These are phyloP conservation scores for Boletus barrowsii DNA, from an alignment of 768 basidiomycete species.

Conservation along the genomic window DNA sequence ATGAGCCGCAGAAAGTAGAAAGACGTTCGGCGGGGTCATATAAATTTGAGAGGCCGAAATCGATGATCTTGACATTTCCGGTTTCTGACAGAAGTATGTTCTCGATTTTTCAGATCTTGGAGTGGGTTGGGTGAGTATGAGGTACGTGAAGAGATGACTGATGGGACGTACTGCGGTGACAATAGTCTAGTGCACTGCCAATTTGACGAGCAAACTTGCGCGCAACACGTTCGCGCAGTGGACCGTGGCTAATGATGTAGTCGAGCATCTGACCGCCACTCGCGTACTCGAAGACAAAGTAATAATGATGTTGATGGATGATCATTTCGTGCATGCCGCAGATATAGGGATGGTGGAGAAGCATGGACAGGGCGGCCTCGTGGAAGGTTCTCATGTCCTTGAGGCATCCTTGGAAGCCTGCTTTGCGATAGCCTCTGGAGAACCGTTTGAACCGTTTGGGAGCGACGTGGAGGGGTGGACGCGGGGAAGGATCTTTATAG, in stretches of 20 bases:
- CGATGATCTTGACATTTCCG: slow-evolving; percentile 99
- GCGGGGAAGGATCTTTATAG: slow-evolving; percentile 98
- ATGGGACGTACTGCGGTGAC: slow-evolving; percentile 84
- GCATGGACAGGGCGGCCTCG: slow-evolving; percentile 91
- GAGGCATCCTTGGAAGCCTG: slow-evolving; percentile 87
- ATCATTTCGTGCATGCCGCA: slow-evolving; percentile 99
- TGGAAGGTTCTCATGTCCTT: slow-evolving; percentile 96
- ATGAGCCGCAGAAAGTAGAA: slow-evolving; percentile 93
- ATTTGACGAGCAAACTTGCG: slow-evolving; percentile 98
- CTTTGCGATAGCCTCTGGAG: slow-evolving; percentile 62
- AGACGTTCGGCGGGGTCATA: slow-evolving; percentile 81
- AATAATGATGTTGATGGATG: slow-evolving; percentile 95
- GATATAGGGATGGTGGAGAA: slow-evolving; percentile 97
- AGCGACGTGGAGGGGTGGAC: slow-evolving; percentile 60
- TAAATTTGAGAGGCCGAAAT: slow-evolving; percentile 96
- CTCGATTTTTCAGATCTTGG: slow-evolving; percentile 94
- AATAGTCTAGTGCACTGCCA: slow-evolving; percentile 93
- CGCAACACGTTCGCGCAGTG: slow-evolving; percentile 91
- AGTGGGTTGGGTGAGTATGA: slow-evolving; percentile 1
- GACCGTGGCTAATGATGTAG: slow-evolving; percentile 98
- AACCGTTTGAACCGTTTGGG: slow-evolving; percentile 42
- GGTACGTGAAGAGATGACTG: neutral
- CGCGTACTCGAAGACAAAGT: slow-evolving; percentile 99
- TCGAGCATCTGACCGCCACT: slow-evolving; percentile 99
- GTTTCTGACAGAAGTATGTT: slow-evolving; percentile 98